Evolutionary conservation across 2,329 filamentous ascomycete species (phyloP).

Genomic region (Claviceps humidiphila): DNA sequence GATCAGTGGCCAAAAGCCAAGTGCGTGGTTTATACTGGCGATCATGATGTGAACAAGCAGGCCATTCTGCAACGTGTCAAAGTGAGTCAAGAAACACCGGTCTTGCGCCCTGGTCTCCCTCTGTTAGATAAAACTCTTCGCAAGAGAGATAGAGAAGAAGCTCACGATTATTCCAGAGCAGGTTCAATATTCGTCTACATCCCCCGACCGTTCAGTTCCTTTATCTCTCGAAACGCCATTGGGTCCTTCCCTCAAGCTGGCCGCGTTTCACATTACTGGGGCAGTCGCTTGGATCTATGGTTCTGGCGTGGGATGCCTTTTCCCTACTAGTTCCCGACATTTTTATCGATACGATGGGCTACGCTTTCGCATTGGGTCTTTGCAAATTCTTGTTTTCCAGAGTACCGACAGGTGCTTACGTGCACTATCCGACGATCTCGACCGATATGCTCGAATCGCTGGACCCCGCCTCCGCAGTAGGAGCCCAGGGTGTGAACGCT

Average conservation of each 20-base stretch:
- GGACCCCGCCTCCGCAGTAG: slow-evolving; percentile 45
- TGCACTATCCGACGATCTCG: slow-evolving; percentile 96
- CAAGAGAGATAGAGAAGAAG: neutral
- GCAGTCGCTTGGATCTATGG: slow-evolving; percentile 79
- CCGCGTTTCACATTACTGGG: slow-evolving; percentile 85
- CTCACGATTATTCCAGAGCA: slow-evolving; percentile 36
- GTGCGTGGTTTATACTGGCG: slow-evolving; percentile 89
- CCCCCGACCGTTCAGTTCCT: slow-evolving; percentile 74
- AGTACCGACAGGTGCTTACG: slow-evolving; percentile 81
- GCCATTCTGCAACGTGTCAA: slow-evolving; percentile 66
- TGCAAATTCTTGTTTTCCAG: slow-evolving; percentile 68
- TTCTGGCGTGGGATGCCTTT: slow-evolving; percentile 87
- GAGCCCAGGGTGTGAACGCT: slow-evolving; percentile 64
- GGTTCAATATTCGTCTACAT: slow-evolving; percentile 87
- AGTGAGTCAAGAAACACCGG: slow-evolving; percentile 27
- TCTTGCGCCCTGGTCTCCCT: neutral
- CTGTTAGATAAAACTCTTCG: neutral
- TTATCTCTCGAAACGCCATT: slow-evolving; percentile 78
- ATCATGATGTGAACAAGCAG: slow-evolving; percentile 74
- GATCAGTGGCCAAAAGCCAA: slow-evolving; percentile 76
- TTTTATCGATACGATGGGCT: slow-evolving; percentile 97
- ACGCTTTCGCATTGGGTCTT: slow-evolving; percentile 77
- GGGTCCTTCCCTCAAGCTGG: slow-evolving; percentile 77
- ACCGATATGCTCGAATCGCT: slow-evolving; percentile 91
- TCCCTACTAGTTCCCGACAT: slow-evolving; percentile 83